A percentile compares a stretch with the other conserved stretches of the same genome.
phyloP scores from a whole-genome alignment of 106 monocot species.

The Dactylorhiza incarnata region DNA sequence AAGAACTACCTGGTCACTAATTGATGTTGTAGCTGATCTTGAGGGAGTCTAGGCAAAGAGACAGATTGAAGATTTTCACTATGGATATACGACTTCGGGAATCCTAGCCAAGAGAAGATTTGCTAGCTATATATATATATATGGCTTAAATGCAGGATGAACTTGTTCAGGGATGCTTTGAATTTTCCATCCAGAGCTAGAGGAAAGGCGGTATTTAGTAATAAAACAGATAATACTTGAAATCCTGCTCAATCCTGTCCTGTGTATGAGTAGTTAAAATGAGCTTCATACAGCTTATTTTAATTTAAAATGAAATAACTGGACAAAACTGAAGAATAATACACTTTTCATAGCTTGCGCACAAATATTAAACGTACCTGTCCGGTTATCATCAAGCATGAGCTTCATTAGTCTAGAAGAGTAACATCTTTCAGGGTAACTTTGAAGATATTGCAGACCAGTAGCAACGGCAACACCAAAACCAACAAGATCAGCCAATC shows the following conservation, averaged over 20 bases:
- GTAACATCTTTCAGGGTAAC: conserved; percentile 83
- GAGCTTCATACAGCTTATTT: neutral
- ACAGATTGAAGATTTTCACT: no score
- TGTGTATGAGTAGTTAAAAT: neutral
- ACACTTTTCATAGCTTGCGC: neutral
- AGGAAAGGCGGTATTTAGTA: no score
- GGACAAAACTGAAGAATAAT: neutral
- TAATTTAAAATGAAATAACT: neutral
- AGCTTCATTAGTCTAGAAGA: conserved; percentile 62
- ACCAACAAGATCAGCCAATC: conserved; percentile 84
- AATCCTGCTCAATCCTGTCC: neutral
- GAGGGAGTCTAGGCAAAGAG: no score
- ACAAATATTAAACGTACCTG: conserved; percentile 36
- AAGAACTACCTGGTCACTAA: no score
- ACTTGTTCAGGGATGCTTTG: no score
- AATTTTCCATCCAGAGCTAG: no score
- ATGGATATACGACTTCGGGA: no score
- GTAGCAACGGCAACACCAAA: conserved; percentile 84
- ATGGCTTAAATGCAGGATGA: no score
- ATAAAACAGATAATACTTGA: neutral
- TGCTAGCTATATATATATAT: no score
- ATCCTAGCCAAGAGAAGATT: no score
- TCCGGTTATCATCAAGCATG: conserved; percentile 80
- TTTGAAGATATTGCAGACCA: conserved; percentile 64
- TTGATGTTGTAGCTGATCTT: no score